Evolutionary conservation across 257 asterid genomes (phyloP).

Genomic region (Rehmannia glutinosa): DNA sequence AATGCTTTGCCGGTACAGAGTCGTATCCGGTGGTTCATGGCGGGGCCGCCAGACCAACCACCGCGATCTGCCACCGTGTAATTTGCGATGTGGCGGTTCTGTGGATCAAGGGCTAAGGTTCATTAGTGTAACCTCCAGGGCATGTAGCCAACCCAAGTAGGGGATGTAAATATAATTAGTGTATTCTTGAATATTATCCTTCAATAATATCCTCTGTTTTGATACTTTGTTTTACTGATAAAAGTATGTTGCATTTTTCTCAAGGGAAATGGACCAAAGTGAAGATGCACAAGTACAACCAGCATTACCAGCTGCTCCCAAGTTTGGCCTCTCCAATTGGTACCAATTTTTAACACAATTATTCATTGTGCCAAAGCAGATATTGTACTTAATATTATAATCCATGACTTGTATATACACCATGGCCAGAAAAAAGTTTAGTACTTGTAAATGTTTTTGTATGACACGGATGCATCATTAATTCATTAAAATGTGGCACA

Average conservation of each 20-base stretch:
- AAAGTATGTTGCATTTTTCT: constrained; percentile 1
- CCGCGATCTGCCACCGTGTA: constrained; percentile 4
- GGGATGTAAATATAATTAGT: constrained; percentile 9
- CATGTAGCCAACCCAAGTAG: constrained; percentile 19
- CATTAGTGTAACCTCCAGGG: constrained; percentile 15
- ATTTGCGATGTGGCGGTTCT: not conserved
- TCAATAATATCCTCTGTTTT: not conserved
- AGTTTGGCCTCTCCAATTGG: constrained; percentile 44
- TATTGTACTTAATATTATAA: no score
- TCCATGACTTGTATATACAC: no score
- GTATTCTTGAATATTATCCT: not conserved
- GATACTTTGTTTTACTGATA: not conserved
- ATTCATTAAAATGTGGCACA: not conserved
- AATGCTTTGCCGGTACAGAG: constrained; percentile 29
- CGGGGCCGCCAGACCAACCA: constrained; percentile 17
- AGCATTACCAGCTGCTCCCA: constrained; percentile 23
- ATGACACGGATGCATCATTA: no score
- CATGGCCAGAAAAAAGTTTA: no score
- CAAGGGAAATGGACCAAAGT: constrained; percentile 37
- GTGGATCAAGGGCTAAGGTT: constrained; percentile 39
- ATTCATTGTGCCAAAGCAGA: no score
- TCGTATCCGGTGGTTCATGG: constrained; percentile 10
- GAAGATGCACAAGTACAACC: constrained; percentile 9
- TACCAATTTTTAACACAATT: not conserved
- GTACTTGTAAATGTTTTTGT: not conserved